These are phyloP conservation scores for Aeminium ludgeri DNA, from an alignment of 495 filamentous ascomycete species.

Conservation along the genomic window DNA sequence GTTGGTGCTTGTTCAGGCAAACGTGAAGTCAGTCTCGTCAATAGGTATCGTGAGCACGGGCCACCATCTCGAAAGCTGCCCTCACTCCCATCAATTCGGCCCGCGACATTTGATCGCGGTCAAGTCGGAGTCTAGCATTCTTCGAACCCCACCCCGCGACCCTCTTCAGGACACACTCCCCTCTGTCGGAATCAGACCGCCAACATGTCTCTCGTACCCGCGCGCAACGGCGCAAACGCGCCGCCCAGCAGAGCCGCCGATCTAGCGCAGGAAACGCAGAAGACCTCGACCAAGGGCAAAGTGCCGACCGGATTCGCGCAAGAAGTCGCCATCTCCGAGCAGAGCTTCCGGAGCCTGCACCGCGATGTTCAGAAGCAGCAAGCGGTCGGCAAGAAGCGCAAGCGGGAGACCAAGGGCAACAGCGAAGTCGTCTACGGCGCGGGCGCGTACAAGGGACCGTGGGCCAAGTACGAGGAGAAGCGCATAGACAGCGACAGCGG, in stretches of 20 bases:
- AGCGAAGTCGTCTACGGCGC: constrained; percentile 68
- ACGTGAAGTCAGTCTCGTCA: too few relatives aligned
- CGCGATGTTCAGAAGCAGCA: constrained; percentile 39
- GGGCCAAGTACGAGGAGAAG: constrained; percentile 67
- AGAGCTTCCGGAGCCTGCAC: constrained; percentile 50
- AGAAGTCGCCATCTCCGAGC: constrained; percentile 75
- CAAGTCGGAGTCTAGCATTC: too few relatives aligned
- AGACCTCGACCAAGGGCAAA: constrained; percentile 75
- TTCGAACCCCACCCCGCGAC: too few relatives aligned
- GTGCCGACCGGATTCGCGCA: constrained; percentile 79
- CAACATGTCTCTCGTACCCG: constrained; percentile 35
- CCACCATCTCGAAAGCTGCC: too few relatives aligned
- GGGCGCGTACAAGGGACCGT: constrained; percentile 77
- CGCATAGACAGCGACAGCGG: constrained; percentile 26
- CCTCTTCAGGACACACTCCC: too few relatives aligned
- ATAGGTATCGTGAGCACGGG: too few relatives aligned
- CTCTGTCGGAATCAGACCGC: constrained; percentile 12
- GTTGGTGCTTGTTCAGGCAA: too few relatives aligned
- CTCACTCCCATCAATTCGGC: too few relatives aligned
- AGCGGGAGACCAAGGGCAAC: constrained; percentile 70
- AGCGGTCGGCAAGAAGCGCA: constrained; percentile 43
- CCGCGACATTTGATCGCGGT: too few relatives aligned
- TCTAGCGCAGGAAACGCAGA: constrained; percentile 27
- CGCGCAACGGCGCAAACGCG: constrained; percentile 32
- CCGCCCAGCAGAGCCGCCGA: constrained; percentile 40